These are phyloP conservation scores for Trametes cingulata DNA, from an alignment of 768 basidiomycete species.

Conservation along the genomic window DNA sequence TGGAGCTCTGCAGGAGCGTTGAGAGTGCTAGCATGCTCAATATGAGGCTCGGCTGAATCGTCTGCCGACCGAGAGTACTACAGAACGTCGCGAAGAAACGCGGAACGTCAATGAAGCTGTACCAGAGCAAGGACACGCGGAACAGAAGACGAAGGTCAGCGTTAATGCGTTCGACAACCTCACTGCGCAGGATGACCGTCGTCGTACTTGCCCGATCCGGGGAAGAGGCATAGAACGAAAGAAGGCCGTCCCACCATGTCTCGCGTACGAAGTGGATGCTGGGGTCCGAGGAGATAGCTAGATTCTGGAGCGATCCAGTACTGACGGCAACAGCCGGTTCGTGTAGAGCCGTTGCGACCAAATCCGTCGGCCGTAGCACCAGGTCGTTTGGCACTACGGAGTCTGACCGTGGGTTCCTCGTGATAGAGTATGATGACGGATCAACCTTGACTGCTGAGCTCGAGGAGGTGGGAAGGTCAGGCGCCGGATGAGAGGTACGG, in stretches of 20 bases:
- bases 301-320: neutral
- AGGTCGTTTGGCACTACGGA: no score
- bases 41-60: slow-evolving; percentile 67
- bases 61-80: slow-evolving; percentile 49
- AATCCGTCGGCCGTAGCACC: no score
- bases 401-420: slow-evolving; percentile 15
- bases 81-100: slow-evolving; percentile 59
- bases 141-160: slow-evolving; percentile 66
- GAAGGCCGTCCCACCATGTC: slow-evolving; percentile 77
- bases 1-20: slow-evolving; percentile 68
- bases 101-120: slow-evolving; percentile 72
- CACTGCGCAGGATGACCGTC: slow-evolving; percentile 41
- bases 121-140: slow-evolving; percentile 64
- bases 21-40: slow-evolving; percentile 62
- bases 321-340: neutral
- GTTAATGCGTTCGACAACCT: slow-evolving; percentile 45
- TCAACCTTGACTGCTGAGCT: no score
- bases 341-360: slow-evolving; percentile 18
- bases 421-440: no score
- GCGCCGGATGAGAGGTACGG: no score
- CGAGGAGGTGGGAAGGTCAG: no score
- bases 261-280: slow-evolving; percentile 66
- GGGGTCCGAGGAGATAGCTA: slow-evolving; percentile 43
- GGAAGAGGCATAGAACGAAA: slow-evolving; percentile 49
- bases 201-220: slow-evolving; percentile 23